Base-by-base conservation (phyloP, 2,329 filamentous ascomycete species). In the Arthrinium puccinioides region DNA sequence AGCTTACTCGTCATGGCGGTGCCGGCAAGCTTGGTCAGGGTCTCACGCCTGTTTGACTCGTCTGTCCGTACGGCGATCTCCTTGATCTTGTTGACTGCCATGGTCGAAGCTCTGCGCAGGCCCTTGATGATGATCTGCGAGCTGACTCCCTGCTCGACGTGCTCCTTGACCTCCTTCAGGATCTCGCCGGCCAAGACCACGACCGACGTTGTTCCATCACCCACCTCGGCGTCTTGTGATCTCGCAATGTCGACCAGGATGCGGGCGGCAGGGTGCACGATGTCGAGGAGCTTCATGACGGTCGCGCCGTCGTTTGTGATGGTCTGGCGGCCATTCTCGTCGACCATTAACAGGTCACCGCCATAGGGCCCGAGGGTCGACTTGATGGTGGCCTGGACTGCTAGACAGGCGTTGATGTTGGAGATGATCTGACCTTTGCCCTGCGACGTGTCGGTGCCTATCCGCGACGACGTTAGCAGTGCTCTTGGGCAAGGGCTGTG, bases 1-100 rank as follows among this genome's bases (percentile, higher is more conserved):
- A 98, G 73, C 74, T 98, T 98, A 76, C 89, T 96, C 63, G 89
- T 97, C 92, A 98, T 98, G 51, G 92, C 92, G 20, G 92, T 98
- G 24, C 78, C 87, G 21, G 92, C 92, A 52, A 98, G 72, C 67
- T 95, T 94, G 60, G 72, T 67, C 43, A 98, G 74, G 28, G 89
- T 97, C 52, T 96, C 89, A 51, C 86, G 79, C 65, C 83, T 84
- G 65, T 85, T 90, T 42, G 73, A 77, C 60, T 94, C 87, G 50
- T 79, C 76, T 38, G 87, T 89, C 65, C 81, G 81, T 49, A 97
- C 79, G 32, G 89, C 84, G 61, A 98, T 95, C 69, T 98, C 92
- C 76, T 94, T 94, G 62, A 98, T 83, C 74, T 96, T 97, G 74
- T 97, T 97, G 61, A 97, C 87, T 14, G 92, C 90, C 79, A 97